Conservation (phyloP, 148 eudicot species). For the Camellia japonica region DNA sequence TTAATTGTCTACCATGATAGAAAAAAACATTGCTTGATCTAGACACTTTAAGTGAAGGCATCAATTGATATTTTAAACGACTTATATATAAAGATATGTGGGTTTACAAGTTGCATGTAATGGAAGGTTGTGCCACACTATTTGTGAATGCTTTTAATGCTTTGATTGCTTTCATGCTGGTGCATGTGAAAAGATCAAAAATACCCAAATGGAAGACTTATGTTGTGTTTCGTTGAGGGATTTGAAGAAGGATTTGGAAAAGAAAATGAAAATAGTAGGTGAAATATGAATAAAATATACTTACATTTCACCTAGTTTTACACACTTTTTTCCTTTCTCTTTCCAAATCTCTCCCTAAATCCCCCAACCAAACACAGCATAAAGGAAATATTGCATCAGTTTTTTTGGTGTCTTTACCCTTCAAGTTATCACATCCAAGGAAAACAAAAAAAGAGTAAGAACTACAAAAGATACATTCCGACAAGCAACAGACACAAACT, state of each 20-base stretch:
- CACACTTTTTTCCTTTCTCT: too few relatives aligned
- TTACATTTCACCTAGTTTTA: too few relatives aligned
- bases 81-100: background rate
- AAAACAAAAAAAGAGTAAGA: background rate
- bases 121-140: background rate
- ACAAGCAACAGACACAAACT: background rate
- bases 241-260: too few relatives aligned
- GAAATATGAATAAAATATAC: too few relatives aligned
- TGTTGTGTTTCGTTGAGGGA: too few relatives aligned
- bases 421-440: conserved; percentile 3
- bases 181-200: background rate
- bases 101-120: background rate
- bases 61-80: background rate
- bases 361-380: too few relatives aligned
- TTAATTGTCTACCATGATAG: too few relatives aligned
- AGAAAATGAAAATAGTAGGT: too few relatives aligned
- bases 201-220: background rate
- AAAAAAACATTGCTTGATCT: background rate
- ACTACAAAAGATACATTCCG: background rate
- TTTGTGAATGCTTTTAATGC: background rate
- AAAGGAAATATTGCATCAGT: background rate
- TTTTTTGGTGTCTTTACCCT: background rate
- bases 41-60: background rate
- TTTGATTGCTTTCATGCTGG: background rate
- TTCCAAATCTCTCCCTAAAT: too few relatives aligned